Percentiles rank a stretch among this genome's conserved stretches.
Evolutionary conservation across 1,139 yeast genomes (phyloP).

Genomic region (Kluyveromyces sp.): DNA sequence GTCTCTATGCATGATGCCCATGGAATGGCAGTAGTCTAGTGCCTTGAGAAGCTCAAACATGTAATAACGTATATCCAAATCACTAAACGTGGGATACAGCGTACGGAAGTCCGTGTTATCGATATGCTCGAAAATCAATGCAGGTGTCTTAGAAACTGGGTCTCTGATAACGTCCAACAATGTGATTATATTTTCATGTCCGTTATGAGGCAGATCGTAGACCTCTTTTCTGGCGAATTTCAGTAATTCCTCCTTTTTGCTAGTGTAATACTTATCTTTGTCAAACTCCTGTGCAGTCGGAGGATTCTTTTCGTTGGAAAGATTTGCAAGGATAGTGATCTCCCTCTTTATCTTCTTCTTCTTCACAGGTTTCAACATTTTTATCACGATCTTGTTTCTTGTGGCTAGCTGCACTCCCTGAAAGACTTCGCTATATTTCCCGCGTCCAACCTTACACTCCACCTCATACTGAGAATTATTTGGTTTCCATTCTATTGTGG

Average conservation of each 20-base stretch:
- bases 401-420: slow-evolving; percentile 61
- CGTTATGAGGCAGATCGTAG: slow-evolving; percentile 30
- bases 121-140: slow-evolving; percentile 84
- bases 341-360: slow-evolving; percentile 94
- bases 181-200: slow-evolving; percentile 55
- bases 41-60: slow-evolving; percentile 86
- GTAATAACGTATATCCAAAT: slow-evolving; percentile 77
- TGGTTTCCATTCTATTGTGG: slow-evolving; percentile 50
- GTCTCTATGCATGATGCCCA: slow-evolving; percentile 98
- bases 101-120: slow-evolving; percentile 87
- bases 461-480: slow-evolving; percentile 66
- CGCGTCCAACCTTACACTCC: slow-evolving; percentile 87
- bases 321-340: slow-evolving; percentile 82
- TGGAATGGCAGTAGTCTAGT: slow-evolving; percentile 87
- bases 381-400: slow-evolving; percentile 63
- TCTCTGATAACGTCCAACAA: slow-evolving; percentile 86
- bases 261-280: slow-evolving; percentile 25
- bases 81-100: slow-evolving; percentile 83
- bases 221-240: slow-evolving; percentile 23
- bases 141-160: slow-evolving; percentile 86
- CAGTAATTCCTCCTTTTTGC: slow-evolving; percentile 22
- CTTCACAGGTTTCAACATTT: slow-evolving; percentile 94
- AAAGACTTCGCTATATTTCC: slow-evolving; percentile 96
- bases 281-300: slow-evolving; percentile 24
- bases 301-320: slow-evolving; percentile 34